Percentiles rank a stretch among this genome's conserved stretches.
Evolutionary conservation across 805 yeast genomes (phyloP).

Genomic region (Nakazawaea ambrosiae): DNA sequence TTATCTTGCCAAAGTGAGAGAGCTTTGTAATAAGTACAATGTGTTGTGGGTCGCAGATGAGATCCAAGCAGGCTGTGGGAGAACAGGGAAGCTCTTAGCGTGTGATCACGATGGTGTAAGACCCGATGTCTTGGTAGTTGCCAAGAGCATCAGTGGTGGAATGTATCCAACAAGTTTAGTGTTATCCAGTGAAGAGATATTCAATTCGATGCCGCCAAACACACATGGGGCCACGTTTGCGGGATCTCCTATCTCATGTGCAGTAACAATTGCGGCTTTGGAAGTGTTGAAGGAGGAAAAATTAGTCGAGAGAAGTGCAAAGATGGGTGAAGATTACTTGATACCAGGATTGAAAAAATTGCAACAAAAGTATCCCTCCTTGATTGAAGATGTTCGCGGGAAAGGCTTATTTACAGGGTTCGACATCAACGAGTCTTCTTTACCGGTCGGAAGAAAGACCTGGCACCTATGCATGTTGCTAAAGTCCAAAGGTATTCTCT

Average conservation of each 20-base stretch:
- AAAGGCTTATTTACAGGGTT: slow-evolving; percentile 19
- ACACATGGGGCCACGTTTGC: slow-evolving; percentile 23
- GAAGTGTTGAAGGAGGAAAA: slow-evolving; percentile 21
- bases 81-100: slow-evolving; percentile 30
- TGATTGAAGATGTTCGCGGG: slow-evolving; percentile 19
- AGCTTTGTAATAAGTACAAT: slow-evolving; percentile 24
- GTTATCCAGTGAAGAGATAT: slow-evolving; percentile 16
- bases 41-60: slow-evolving; percentile 29
- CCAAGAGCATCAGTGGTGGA: slow-evolving; percentile 24
- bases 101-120: slow-evolving; percentile 24
- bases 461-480: slow-evolving; percentile 22
- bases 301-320: slow-evolving; percentile 16
- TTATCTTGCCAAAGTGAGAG: slow-evolving; percentile 23
- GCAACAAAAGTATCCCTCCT: slow-evolving; percentile 11
- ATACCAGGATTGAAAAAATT: slow-evolving; percentile 15
- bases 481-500: slow-evolving; percentile 20
- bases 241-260: slow-evolving; percentile 22
- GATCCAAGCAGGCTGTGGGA: slow-evolving; percentile 29
- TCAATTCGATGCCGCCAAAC: slow-evolving; percentile 20
- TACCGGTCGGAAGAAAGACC: slow-evolving; percentile 13
- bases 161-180: slow-evolving; percentile 20
- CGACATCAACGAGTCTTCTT: slow-evolving; percentile 15
- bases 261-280: slow-evolving; percentile 19
- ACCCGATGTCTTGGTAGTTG: slow-evolving; percentile 22
- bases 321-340: slow-evolving; percentile 11